Conservation (phyloP, 257 asterid species). For the Solanum etuberosum region DNA sequence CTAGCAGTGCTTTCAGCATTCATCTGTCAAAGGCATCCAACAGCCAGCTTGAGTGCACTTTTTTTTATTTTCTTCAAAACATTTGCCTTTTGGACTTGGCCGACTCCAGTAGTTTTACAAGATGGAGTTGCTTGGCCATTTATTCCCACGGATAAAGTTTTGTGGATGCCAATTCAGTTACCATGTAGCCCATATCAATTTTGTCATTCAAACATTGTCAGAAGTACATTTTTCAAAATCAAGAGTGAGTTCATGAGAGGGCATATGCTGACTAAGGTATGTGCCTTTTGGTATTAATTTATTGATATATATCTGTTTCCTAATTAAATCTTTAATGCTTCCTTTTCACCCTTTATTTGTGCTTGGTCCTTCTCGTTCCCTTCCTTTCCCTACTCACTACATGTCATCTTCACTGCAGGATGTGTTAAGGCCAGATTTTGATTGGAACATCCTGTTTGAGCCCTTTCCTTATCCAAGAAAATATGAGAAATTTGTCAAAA, state of each 20-base stretch:
- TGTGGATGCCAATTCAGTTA: constrained; percentile 46
- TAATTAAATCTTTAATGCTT: not conserved
- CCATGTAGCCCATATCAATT: constrained; percentile 35
- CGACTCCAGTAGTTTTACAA: constrained; percentile 34
- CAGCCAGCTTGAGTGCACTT: constrained; percentile 3
- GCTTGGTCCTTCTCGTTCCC: not conserved
- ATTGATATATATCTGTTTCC: not conserved
- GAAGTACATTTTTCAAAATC: constrained; percentile 37
- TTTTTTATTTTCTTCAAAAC: constrained; percentile 33
- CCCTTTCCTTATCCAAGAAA: constrained; percentile 29
- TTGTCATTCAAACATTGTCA: constrained; percentile 38
- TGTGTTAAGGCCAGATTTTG: constrained; percentile 24
- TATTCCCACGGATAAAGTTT: constrained; percentile 12
- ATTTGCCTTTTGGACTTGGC: constrained; percentile 60
- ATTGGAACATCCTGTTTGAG: constrained; percentile 33
- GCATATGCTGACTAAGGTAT: constrained; percentile 34
- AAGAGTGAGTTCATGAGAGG: constrained; percentile 35
- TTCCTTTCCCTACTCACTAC: not conserved
- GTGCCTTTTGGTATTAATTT: not conserved
- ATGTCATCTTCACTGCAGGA: constrained; percentile 21
- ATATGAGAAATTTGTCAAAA: constrained; percentile 29
- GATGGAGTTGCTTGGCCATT: constrained; percentile 14
- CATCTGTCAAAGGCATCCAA: constrained; percentile 35
- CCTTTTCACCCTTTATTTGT: not conserved
- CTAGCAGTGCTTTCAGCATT: constrained; percentile 46